These are phyloP conservation scores for Hemileccinum impolitum DNA, from an alignment of 768 basidiomycete species.

Conservation along the genomic window DNA sequence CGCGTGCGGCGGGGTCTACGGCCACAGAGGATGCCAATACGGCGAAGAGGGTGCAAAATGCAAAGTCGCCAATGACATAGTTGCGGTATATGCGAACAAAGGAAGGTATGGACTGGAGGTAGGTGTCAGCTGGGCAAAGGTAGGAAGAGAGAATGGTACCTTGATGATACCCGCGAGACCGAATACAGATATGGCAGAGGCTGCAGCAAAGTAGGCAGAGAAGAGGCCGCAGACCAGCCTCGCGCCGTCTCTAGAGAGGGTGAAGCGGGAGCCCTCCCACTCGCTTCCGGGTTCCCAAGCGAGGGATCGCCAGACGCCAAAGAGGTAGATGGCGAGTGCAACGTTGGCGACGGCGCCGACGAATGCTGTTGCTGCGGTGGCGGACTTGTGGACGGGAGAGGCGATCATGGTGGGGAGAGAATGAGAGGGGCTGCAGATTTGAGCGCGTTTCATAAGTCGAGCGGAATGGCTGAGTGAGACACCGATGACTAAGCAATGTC, in stretches of 20 bases:
- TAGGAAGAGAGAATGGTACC: conserved; percentile 37
- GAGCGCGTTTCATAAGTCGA: too few species aligned
- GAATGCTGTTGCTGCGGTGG: conserved; percentile 36
- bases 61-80: conserved; percentile 76
- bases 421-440: not conserved
- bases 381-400: conserved; percentile 27
- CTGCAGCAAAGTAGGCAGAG: conserved; percentile 62
- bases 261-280: conserved; percentile 44
- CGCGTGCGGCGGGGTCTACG: conserved; percentile 52
- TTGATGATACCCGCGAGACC: conserved; percentile 69
- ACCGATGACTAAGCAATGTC: conserved; percentile 9
- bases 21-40: conserved; percentile 55
- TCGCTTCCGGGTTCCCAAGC: conserved; percentile 47
- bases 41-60: conserved; percentile 61
- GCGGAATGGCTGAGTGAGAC: conserved; percentile 10
- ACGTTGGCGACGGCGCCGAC: conserved; percentile 41
- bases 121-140: not conserved
- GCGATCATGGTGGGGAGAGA: conserved; percentile 3
- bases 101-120: conserved; percentile 54
- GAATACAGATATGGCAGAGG: conserved; percentile 58
- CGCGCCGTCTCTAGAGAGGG: conserved; percentile 40
- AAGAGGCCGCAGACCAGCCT: conserved; percentile 58
- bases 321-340: conserved; percentile 38
- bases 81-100: conserved; percentile 80
- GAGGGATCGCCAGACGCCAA: conserved; percentile 42